These are phyloP conservation scores for Salvia hispanica DNA, from an alignment of 257 asterid species.

Conservation along the genomic window DNA sequence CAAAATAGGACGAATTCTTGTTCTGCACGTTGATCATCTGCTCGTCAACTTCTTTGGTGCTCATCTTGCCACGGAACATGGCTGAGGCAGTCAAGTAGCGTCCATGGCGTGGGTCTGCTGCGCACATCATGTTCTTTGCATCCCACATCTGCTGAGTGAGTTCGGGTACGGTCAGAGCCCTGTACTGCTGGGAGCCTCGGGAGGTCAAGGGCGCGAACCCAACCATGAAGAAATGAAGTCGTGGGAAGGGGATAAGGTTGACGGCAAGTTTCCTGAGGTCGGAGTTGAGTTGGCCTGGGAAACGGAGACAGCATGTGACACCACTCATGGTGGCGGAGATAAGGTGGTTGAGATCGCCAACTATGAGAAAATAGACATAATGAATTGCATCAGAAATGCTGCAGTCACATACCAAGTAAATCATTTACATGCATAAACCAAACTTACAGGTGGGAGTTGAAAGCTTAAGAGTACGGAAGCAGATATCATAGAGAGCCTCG, in stretches of 20 bases:
- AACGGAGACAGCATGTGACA: conserved; percentile 48
- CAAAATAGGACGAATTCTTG: conserved; percentile 44
- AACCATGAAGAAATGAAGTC: conserved; percentile 48
- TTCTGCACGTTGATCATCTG: conserved; percentile 46
- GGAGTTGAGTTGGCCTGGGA: conserved; percentile 53
- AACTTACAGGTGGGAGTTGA: conserved; percentile 50
- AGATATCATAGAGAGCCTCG: conserved; percentile 54
- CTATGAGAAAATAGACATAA: conserved; percentile 27
- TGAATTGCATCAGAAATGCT: background rate
- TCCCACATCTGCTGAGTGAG: conserved; percentile 52
- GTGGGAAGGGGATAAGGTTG: conserved; percentile 49
- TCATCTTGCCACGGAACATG: conserved; percentile 51
- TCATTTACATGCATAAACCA: background rate
- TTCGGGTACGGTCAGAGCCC: conserved; percentile 43
- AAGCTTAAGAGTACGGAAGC: conserved; percentile 53
- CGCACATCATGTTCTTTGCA: conserved; percentile 48
- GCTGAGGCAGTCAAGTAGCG: conserved; percentile 37
- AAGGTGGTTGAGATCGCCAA: conserved; percentile 53
- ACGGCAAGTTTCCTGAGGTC: conserved; percentile 46
- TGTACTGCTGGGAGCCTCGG: conserved; percentile 50
- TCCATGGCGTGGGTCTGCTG: conserved; percentile 36
- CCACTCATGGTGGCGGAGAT: conserved; percentile 53
- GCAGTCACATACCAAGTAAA: background rate
- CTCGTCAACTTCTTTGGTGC: conserved; percentile 48
- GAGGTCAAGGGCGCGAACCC: conserved; percentile 47